Evolutionary conservation across 345 rosid genomes (phyloP).

Genomic region (Bruguiera parviflora): DNA sequence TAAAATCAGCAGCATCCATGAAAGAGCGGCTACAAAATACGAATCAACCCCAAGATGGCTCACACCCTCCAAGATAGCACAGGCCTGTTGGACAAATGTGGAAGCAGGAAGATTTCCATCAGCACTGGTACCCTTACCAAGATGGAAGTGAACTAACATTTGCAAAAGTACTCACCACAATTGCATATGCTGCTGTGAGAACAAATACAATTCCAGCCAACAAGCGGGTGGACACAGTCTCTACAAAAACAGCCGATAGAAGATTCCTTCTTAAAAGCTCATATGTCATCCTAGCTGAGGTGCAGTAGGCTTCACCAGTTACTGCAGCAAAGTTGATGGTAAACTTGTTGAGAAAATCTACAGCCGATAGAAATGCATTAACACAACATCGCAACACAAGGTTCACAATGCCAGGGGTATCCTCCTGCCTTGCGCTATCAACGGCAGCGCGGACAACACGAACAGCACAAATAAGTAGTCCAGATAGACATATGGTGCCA

Average conservation of each 20-base stretch:
- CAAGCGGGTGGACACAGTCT: slow-evolving; percentile 76
- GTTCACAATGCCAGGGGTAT: slow-evolving; percentile 62
- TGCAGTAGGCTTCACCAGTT: slow-evolving; percentile 85
- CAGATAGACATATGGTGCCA: slow-evolving; percentile 88
- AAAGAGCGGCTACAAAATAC: slow-evolving; percentile 52
- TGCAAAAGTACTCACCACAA: slow-evolving; percentile 45
- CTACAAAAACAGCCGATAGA: slow-evolving; percentile 84
- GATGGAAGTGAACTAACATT: not conserved
- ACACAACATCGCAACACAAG: slow-evolving; percentile 61
- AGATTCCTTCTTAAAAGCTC: slow-evolving; percentile 86
- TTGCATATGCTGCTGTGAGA: slow-evolving; percentile 73
- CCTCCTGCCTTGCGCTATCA: slow-evolving; percentile 73
- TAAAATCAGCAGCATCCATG: slow-evolving; percentile 57
- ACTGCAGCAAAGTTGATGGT: slow-evolving; percentile 87
- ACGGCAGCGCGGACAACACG: slow-evolving; percentile 75
- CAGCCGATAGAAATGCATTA: slow-evolving; percentile 48
- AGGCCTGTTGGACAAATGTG: slow-evolving; percentile 45
- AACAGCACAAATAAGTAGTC: slow-evolving; percentile 66
- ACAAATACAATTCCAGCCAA: slow-evolving; percentile 69
- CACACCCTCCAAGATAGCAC: slow-evolving; percentile 56
- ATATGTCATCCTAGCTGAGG: slow-evolving; percentile 84
- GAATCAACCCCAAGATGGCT: slow-evolving; percentile 56
- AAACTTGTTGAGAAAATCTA: slow-evolving; percentile 91
- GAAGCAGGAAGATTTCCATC: not conserved
- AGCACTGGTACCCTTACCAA: not conserved